Conservation (phyloP, 2,329 filamentous ascomycete genomes). For the Allantophomopsis lycopodina region DNA sequence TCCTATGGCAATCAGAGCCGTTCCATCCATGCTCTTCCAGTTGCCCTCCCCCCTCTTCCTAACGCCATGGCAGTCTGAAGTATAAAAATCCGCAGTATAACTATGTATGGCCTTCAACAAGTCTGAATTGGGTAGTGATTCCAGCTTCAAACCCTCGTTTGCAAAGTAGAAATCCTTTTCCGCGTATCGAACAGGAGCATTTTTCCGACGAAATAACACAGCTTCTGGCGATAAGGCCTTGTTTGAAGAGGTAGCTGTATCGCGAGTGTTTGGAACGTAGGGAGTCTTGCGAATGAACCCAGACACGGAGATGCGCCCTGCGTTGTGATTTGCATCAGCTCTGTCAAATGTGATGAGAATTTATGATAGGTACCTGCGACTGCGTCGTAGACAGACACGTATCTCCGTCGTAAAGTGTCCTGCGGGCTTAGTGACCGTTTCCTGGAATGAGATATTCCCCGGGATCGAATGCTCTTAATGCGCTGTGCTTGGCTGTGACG, state of each 20-base stretch:
- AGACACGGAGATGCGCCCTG: constrained; percentile 26
- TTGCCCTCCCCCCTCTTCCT: constrained; percentile 11
- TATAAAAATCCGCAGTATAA: constrained; percentile 57
- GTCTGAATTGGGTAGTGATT: constrained; percentile 51
- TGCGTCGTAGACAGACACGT: constrained; percentile 55
- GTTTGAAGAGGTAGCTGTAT: constrained; percentile 13
- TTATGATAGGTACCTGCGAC: constrained; percentile 42
- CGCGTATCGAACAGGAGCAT: constrained; percentile 52
- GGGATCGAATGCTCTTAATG: too few species aligned
- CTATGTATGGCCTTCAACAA: constrained; percentile 55
- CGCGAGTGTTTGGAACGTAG: constrained; percentile 13
- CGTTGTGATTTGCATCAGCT: background rate
- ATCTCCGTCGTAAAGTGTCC: constrained; percentile 14
- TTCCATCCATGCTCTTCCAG: constrained; percentile 60
- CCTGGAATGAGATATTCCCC: too few species aligned
- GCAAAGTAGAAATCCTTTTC: constrained; percentile 62
- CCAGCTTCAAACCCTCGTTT: constrained; percentile 38
- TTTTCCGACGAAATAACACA: constrained; percentile 49
- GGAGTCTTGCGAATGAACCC: constrained; percentile 23
- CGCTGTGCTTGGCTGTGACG: too few species aligned
- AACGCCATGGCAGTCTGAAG: constrained; percentile 12
- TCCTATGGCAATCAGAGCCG: constrained; percentile 61
- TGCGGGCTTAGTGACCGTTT: too few species aligned
- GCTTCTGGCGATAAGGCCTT: constrained; percentile 49
- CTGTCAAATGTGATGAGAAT: constrained; percentile 3